Percentiles rank a stretch among this genome's conserved stretches.
Evolutionary conservation across 2,329 filamentous ascomycete genomes (phyloP).

Genomic region (Cercospora canescens): DNA sequence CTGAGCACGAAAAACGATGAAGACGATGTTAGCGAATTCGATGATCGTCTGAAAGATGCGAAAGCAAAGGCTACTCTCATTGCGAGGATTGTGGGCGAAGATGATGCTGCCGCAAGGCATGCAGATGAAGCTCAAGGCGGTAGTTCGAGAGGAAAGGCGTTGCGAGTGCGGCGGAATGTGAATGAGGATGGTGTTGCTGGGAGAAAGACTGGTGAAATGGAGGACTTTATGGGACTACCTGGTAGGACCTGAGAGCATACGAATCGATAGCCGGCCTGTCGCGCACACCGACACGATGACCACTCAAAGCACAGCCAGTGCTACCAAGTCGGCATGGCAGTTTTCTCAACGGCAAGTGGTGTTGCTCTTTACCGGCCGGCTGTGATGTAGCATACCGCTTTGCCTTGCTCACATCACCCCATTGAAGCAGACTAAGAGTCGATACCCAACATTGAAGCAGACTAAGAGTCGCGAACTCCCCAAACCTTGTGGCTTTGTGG

Average conservation of each 20-base stretch:
- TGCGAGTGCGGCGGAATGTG: conserved; percentile 27
- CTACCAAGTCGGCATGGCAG: not conserved
- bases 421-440: no score
- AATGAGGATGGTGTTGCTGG: conserved; percentile 21
- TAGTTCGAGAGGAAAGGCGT: conserved; percentile 11
- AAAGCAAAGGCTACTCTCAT: conserved; percentile 83
- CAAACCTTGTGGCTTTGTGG: no score
- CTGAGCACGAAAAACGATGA: conserved; percentile 81
- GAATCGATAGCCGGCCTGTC: not conserved
- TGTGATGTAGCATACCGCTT: not conserved
- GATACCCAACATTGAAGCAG: no score
- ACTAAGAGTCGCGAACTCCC: no score
- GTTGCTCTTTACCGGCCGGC: not conserved
- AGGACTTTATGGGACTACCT: conserved; percentile 38
- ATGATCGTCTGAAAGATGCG: conserved; percentile 82
- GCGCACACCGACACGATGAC: not conserved
- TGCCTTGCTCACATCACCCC: not conserved
- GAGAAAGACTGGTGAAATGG: conserved; percentile 38
- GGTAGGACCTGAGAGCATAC: conserved; percentile 3
- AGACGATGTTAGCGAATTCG: conserved; percentile 86
- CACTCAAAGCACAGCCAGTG: not conserved
- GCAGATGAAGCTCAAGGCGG: not conserved
- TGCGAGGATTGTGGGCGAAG: conserved; percentile 64
- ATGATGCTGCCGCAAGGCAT: conserved; percentile 13
- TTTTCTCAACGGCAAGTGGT: not conserved